These are phyloP conservation scores for Pseudonitzschia multiseries DNA, from an alignment of 108 stramenopile species.

Conservation along the genomic window DNA sequence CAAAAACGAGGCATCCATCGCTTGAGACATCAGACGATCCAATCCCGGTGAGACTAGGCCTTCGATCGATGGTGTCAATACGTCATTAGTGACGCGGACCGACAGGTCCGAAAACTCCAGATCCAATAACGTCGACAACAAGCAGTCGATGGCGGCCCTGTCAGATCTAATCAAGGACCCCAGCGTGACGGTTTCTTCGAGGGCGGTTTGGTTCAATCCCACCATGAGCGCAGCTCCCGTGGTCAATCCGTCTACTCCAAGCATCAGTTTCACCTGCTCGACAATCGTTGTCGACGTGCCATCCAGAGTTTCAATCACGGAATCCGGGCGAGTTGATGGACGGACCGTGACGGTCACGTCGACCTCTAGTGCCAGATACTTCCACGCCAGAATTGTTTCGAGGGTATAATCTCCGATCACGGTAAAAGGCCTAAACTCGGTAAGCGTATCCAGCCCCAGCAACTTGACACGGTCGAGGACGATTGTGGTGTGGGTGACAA, in stretches of 20 bases:
- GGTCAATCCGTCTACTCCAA: slow-evolving; percentile 30
- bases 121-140: slow-evolving; percentile 47
- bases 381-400: slow-evolving; percentile 53
- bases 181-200: slow-evolving; percentile 43
- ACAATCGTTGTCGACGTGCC: slow-evolving; percentile 10
- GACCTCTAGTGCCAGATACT: slow-evolving; percentile 54
- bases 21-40: slow-evolving; percentile 45
- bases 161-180: slow-evolving; percentile 49
- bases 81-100: slow-evolving; percentile 44
- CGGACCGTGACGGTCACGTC: slow-evolving; percentile 37
- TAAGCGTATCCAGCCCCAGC: slow-evolving; percentile 64
- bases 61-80: slow-evolving; percentile 47
- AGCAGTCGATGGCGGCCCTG: slow-evolving; percentile 51
- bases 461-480: slow-evolving; percentile 42
- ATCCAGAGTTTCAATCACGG: slow-evolving; percentile 24
- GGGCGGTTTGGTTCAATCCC: slow-evolving; percentile 47
- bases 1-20: slow-evolving; percentile 42
- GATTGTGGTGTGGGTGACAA: slow-evolving; percentile 56
- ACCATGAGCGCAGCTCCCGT: slow-evolving; percentile 41
- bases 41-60: slow-evolving; percentile 63
- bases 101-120: slow-evolving; percentile 43
- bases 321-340: slow-evolving; percentile 37
- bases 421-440: slow-evolving; percentile 38
- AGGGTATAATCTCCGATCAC: slow-evolving; percentile 52
- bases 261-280: slow-evolving; percentile 48